phyloP scores from a whole-genome alignment of 768 basidiomycete species.

The Phylloporus scabripes region DNA sequence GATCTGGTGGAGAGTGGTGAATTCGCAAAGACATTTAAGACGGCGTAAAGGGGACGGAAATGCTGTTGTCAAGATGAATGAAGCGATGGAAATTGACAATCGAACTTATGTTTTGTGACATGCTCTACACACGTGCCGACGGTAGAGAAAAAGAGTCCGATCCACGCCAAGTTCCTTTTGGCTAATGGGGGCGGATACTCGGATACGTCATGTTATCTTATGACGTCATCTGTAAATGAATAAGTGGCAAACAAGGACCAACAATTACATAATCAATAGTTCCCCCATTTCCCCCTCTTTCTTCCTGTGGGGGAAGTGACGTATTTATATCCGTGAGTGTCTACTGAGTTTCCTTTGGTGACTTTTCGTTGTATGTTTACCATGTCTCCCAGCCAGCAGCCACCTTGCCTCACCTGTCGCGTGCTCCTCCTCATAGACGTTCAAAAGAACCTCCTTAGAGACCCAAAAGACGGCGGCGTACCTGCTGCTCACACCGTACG shows the following conservation, averaged over 20 bases:
- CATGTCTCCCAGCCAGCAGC: constrained; percentile 22
- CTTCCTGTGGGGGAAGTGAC: neutral
- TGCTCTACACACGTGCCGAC: constrained; percentile 7
- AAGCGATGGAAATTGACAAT: neutral
- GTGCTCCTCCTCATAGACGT: constrained; percentile 58
- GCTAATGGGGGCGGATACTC: neutral
- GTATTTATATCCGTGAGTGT: constrained; percentile 13
- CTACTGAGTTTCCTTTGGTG: neutral
- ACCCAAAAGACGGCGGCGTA: constrained; percentile 48
- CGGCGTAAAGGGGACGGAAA: neutral
- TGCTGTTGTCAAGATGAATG: neutral
- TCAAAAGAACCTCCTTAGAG: constrained; percentile 46
- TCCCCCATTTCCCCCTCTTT: neutral
- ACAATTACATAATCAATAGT: neutral
- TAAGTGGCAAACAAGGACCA: constrained; percentile 8
- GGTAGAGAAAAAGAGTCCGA: neutral
- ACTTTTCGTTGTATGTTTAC: neutral
- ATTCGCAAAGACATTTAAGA: constrained; percentile 44
- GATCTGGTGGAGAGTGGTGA: constrained; percentile 86
- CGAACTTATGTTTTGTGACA: constrained; percentile 5
- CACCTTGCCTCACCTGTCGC: constrained; percentile 26
- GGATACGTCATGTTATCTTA: neutral
- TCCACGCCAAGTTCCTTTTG: neutral
- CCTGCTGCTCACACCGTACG: constrained; percentile 40
- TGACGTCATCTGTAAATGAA: constrained; percentile 24